These are phyloP conservation scores for Angomonas ambiguus DNA, from an alignment of 208 protist genomes.

Conservation along the genomic window DNA sequence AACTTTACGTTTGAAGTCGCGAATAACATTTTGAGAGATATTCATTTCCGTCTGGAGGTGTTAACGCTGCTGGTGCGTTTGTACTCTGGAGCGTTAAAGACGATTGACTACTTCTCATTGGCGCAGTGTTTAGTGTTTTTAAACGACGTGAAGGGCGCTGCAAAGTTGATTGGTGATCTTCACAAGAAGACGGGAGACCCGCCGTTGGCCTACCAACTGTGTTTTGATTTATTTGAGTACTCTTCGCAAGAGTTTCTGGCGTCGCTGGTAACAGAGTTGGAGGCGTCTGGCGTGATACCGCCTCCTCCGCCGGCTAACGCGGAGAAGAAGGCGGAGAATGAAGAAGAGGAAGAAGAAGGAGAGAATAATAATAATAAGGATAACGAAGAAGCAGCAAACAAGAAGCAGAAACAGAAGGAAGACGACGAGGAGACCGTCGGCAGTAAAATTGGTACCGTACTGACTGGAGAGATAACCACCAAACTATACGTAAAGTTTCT, in stretches of 20 bases:
- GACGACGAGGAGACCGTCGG: neutral
- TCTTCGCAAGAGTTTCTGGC: conserved; percentile 88
- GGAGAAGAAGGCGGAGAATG: conserved; percentile 12
- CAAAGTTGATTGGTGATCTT: conserved; percentile 75
- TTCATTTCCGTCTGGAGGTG: conserved; percentile 82
- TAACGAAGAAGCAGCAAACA: neutral
- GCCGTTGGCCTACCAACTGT: conserved; percentile 78
- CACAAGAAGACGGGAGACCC: conserved; percentile 29
- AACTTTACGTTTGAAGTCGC: conserved; percentile 88
- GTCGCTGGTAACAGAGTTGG: conserved; percentile 43
- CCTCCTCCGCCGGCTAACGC: conserved; percentile 4
- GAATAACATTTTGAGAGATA: conserved; percentile 80
- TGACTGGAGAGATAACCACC: conserved; percentile 88
- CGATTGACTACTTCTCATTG: conserved; percentile 90
- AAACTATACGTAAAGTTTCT: conserved; percentile 95
- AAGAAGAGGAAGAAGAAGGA: neutral
- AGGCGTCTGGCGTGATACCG: conserved; percentile 3
- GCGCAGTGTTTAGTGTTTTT: conserved; percentile 94
- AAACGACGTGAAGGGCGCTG: conserved; percentile 81
- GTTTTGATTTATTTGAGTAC: conserved; percentile 87
- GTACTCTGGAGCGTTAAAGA: conserved; percentile 61
- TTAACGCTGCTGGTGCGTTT: conserved; percentile 83
- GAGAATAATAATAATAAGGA: neutral
- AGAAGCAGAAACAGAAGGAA: too few relatives aligned
- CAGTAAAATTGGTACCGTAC: conserved; percentile 68